Base-by-base conservation (phyloP, 2,329 filamentous ascomycete species). In the Fusarium sp. region DNA sequence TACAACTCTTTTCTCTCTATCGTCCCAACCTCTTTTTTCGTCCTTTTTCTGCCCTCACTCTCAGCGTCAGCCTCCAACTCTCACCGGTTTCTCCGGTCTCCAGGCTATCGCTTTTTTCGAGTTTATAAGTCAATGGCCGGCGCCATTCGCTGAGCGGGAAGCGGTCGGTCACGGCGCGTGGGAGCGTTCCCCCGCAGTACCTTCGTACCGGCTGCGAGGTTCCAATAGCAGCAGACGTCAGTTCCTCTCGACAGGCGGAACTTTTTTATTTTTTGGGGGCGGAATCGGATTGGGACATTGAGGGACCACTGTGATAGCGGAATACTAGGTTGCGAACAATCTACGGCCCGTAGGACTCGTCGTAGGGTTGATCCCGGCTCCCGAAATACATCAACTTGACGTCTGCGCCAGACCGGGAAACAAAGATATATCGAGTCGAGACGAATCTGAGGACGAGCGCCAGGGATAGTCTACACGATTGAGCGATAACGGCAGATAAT, bases 151-250 rank as follows among this genome's bases (percentile, higher is more conserved):
- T 90, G 89, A 85, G 79, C 81, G 83, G 81, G 79, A 82, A 82
- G 71, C 85, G 85, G 86, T 86, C 85, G 85, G 86, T 86, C 86
- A 85, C 86, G 87, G 86, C 87, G 86, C 85, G 86, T 86, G 87
- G 86, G 86, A 87, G 82, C 82, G 86, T 86, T 87, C 86, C 87
- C 87, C 87, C 87, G 87, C 87, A 88, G 85, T 85, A 86, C 85
- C 85, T 75, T 56, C 81, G 85, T 76, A 81, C 76, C 77, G 75
- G 75, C 77, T 74, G 73, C 74, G 69, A 76, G 70, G 65, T 69
- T 77, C 70, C 75, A 72, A 72, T 58, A 77, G 67, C 71, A 73
- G 66, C 74, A 67, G 61, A 67, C 69, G 65, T 64, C 54, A 59
- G 53, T 28, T 54, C 54, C 49, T 53, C 52, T 43, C 35, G 52